Evolutionary conservation across 2,329 filamentous ascomycete species (phyloP).

Genomic region (Plenodomus biglobosus): DNA sequence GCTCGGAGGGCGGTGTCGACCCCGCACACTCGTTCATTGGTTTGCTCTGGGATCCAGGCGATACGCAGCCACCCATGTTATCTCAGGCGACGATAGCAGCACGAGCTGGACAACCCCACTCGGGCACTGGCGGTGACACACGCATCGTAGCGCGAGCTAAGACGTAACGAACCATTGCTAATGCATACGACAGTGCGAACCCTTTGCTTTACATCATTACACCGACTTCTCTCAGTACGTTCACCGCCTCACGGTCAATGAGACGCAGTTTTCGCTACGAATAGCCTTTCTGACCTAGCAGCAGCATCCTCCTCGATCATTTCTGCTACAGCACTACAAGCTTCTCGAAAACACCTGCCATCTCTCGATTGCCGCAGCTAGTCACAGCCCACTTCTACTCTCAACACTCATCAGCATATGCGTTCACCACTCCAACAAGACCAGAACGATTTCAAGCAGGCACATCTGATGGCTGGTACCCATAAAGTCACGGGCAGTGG

Average conservation of each 20-base stretch:
- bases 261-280: background rate
- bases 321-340: background rate
- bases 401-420: background rate
- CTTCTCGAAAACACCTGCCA: background rate
- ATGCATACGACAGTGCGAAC: background rate
- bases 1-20: constrained; percentile 13
- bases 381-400: background rate
- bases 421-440: background rate
- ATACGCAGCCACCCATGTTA: background rate
- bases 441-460: background rate
- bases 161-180: constrained; percentile 5
- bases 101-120: constrained; percentile 3
- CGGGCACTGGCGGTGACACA: constrained; percentile 1
- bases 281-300: background rate
- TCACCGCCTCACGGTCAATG: background rate
- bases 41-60: background rate
- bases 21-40: constrained; percentile 7
- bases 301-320: background rate
- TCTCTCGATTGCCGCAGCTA: background rate
- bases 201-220: background rate
- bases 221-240: background rate
- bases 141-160: background rate
- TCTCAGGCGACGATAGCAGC: background rate
- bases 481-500: background rate
- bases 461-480: background rate